phyloP scores from a whole-genome alignment of 192 early-diverging fungal species.

The Radiomyces spectabilis region DNA sequence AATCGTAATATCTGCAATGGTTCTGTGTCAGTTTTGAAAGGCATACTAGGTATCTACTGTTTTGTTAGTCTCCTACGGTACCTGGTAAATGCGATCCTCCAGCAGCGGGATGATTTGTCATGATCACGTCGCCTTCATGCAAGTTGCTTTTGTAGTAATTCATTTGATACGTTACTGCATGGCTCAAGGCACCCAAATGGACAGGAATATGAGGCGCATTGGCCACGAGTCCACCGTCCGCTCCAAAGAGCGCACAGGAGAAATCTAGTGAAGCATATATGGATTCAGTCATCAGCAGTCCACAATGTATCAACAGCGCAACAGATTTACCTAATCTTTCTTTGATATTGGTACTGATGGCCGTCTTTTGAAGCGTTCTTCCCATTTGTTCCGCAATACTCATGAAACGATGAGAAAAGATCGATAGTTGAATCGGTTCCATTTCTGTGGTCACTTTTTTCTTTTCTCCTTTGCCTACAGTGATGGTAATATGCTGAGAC shows the following conservation, averaged over 20 bases:
- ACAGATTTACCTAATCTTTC: conserved; percentile 76
- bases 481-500: conserved; percentile 53
- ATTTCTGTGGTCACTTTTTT: conserved; percentile 41
- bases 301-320: too few relatives aligned
- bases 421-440: conserved; percentile 87
- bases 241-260: conserved; percentile 92
- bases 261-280: conserved; percentile 53
- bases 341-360: conserved; percentile 96
- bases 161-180: conserved; percentile 91
- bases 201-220: conserved; percentile 89
- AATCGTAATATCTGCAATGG: conserved; percentile 86
- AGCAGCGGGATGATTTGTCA: conserved; percentile 93
- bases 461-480: conserved; percentile 34
- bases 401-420: conserved; percentile 98
- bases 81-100: conserved; percentile 90
- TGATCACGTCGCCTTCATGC: conserved; percentile 85
- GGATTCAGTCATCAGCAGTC: too few relatives aligned
- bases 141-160: conserved; percentile 57
- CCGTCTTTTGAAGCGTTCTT: conserved; percentile 85
- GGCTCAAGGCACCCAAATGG: conserved; percentile 89
- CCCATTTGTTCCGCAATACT: conserved; percentile 98
- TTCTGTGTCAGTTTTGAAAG: too few relatives aligned
- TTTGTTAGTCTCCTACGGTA: too few relatives aligned
- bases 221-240: conserved; percentile 75
- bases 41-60: not conserved